These are phyloP conservation scores for Eucommia ulmoides DNA, from an alignment of 257 asterid genomes.

Conservation along the genomic window DNA sequence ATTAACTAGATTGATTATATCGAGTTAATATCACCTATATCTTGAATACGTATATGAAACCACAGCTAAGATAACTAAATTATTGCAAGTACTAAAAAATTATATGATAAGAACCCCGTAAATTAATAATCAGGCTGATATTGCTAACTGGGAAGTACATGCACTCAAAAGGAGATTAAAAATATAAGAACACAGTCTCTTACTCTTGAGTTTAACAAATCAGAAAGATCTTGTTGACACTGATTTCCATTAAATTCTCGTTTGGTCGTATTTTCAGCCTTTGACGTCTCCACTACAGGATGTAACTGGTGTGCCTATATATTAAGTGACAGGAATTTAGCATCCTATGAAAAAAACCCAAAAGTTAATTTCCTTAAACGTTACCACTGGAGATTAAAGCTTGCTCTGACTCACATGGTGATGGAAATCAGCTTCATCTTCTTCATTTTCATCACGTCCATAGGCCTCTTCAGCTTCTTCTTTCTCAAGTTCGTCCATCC, in stretches of 20 bases:
- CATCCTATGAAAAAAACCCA: no score
- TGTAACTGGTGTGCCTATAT: not conserved
- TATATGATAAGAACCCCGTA: no score
- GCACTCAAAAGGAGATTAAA: not conserved
- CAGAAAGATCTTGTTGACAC: conserved; percentile 4
- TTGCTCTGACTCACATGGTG: conserved; percentile 10
- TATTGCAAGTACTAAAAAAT: no score
- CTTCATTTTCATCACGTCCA: conserved; percentile 24
- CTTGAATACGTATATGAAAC: no score
- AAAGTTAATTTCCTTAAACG: not conserved
- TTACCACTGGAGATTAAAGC: conserved; percentile 48
- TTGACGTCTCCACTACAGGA: no score
- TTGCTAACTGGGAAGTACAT: not conserved
- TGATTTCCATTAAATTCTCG: not conserved
- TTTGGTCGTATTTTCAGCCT: not conserved
- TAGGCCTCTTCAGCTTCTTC: conserved; percentile 62
- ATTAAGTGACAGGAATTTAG: no score
- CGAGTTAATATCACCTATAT: no score
- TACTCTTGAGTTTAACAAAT: conserved; percentile 10
- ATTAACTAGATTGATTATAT: no score
- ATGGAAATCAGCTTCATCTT: conserved; percentile 19
- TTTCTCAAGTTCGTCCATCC: conserved; percentile 63
- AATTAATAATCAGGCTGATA: conserved; percentile 3
- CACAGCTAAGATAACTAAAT: no score
- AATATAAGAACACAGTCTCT: not conserved